These are phyloP conservation scores for Onygena corvina DNA, from an alignment of 2,329 filamentous ascomycete species.

Conservation along the genomic window DNA sequence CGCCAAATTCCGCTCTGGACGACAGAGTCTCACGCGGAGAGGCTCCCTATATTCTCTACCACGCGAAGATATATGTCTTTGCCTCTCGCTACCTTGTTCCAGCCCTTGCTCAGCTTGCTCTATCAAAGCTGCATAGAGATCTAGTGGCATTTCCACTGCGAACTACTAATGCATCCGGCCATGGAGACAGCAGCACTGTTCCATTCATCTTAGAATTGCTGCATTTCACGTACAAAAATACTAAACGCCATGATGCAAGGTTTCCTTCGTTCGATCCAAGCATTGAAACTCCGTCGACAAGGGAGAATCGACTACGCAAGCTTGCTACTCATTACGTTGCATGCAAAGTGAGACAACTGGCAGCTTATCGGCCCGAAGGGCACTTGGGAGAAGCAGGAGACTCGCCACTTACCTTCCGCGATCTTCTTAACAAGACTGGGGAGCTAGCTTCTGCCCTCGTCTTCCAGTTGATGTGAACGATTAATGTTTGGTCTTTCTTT, in stretches of 20 bases:
- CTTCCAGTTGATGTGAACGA: conserved; percentile 30
- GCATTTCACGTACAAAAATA: conserved; percentile 31
- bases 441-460: conserved; percentile 34
- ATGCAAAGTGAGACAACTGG: conserved; percentile 30
- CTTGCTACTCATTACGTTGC: conserved; percentile 32
- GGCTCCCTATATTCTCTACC: conserved; percentile 31
- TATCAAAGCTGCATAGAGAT: conserved; percentile 30
- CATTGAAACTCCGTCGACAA: conserved; percentile 17
- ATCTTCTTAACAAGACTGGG: conserved; percentile 27
- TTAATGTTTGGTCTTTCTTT: not conserved
- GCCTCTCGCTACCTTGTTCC: conserved; percentile 33
- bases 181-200: conserved; percentile 20
- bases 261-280: conserved; percentile 25
- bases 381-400: not conserved
- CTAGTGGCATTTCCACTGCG: conserved; percentile 24
- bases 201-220: conserved; percentile 29
- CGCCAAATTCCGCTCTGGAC: conserved; percentile 10
- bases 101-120: conserved; percentile 30
- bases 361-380: conserved; percentile 20
- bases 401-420: conserved; percentile 22
- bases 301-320: conserved; percentile 32
- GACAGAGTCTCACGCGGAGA: conserved; percentile 10
- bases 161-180: not conserved
- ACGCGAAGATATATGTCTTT: conserved; percentile 35
- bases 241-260: conserved; percentile 30